Conservation (phyloP, 192 early-diverging fungal species). For the Gigaspora rosea region DNA sequence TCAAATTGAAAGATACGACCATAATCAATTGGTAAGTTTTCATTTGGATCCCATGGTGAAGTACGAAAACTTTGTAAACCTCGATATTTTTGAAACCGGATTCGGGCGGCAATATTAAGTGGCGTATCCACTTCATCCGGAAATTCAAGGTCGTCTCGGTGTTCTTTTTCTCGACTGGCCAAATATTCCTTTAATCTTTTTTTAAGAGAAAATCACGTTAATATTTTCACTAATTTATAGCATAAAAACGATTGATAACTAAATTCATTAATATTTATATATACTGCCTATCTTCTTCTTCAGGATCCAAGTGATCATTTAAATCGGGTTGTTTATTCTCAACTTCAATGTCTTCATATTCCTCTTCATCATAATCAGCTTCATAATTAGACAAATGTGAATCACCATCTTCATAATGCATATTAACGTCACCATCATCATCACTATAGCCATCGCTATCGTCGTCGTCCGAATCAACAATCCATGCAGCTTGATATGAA, state of each 20-base stretch:
- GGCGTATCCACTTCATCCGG: slow-evolving; percentile 99
- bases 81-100: slow-evolving; percentile 92
- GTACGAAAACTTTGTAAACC: slow-evolving; percentile 93
- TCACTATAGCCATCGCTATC: slow-evolving; percentile 59
- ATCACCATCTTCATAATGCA: slow-evolving; percentile 42
- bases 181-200: slow-evolving; percentile 59
- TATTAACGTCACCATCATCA: slow-evolving; percentile 39
- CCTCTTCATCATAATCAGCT: slow-evolving; percentile 47
- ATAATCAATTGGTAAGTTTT: slow-evolving; percentile 96
- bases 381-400: slow-evolving; percentile 35
- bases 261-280: neutral
- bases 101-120: slow-evolving; percentile 74
- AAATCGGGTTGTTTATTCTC: slow-evolving; percentile 35
- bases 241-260: neutral
- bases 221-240: neutral
- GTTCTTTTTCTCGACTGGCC: slow-evolving; percentile 61
- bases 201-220: neutral
- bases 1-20: slow-evolving; percentile 96
- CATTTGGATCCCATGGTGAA: slow-evolving; percentile 97
- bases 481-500: slow-evolving; percentile 97
- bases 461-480: slow-evolving; percentile 79
- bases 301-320: slow-evolving; percentile 36
- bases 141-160: slow-evolving; percentile 80
- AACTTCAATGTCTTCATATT: slow-evolving; percentile 55
- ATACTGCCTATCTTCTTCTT: slow-evolving; percentile 48